Evolutionary conservation across 495 filamentous ascomycete species (phyloP), one percentile per base, ranked within the genome.

Genomic region (Neurospora sp.): DNA sequence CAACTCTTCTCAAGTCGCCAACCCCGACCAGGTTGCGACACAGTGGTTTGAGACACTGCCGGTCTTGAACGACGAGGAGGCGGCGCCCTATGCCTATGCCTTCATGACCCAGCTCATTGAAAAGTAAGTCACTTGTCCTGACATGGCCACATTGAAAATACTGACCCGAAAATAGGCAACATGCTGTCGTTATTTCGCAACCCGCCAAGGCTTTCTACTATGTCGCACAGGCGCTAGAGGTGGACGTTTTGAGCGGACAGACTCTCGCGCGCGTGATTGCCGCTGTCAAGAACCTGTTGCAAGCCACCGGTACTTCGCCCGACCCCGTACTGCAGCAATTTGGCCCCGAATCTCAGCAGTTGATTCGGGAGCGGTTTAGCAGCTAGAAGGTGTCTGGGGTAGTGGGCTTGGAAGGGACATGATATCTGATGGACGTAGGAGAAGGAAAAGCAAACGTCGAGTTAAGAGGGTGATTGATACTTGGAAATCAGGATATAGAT

Each of bases 11-110:
- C 92, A 91, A 80, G 89, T 99, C 27, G 82, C 81, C 48, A 90
- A 94, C 77, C 82, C 89, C 27, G 89, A 94, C 76, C 86, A 92
- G 39, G 85, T 98, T 39, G 88, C 92, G 38, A 80, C 82, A 40
- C 90, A 89, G 79, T 99, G 96, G 96, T 84, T 99, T 37, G 89
- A 92, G 31, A 97, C 93, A 1, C 83, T 99, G 37, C 96, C 96
- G 2, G 91, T 99, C 61, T 90, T 91, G 5, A 97, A 96, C 78
- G 96, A 99, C 75, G 96, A 98, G 80, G 96, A 98, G 83, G 96
- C 96, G 4, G 96, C 96, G 4, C 96, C 96, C 39, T 98, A 97
- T 79, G 94, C 94, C 0, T 99, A 99, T 80, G 90, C 90, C 9
- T 99, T 97, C 81, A 86, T 99, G 70, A 89, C 91, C 4, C 89